Base-by-base conservation (phyloP, 441 rosid genomes). In the Populus trichocarpa region DNA sequence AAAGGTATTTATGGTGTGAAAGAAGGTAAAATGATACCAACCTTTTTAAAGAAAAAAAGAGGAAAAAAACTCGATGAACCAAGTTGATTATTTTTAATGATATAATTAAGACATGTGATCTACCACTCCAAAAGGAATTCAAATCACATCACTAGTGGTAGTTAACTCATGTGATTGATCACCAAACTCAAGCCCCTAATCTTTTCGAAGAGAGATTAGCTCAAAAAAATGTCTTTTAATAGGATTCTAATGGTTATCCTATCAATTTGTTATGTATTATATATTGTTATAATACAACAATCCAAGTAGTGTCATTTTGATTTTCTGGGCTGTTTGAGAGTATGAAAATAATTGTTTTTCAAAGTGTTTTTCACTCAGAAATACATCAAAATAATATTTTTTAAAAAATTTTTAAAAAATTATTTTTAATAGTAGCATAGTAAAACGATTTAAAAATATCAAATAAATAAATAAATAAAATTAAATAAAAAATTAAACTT, bases 81-180 rank as follows among this genome's bases (percentile, higher is more conserved):
- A 40, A 40, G 46, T 40, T 10, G 46, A 0, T 40, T 40, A 40
- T 53, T 23, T 8, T 4, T 53, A 9, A 12, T 28, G 7, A 32
- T 20, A 2, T 4, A 20, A 84, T 25, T 79, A 77, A 59, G 85
- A 83, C 85, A 32, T 70, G 75, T 74, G 77, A 84, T 87, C 89
- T 67, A 73, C 82, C 83, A 13, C 42, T 78, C 66, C 50, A 74
- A 61, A 13, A 20, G 14, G 32, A 73, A 72, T 32, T 59, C 32
- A 78, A 80, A 77, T 76, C 86, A 84, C 83, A 84, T 78, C 84
- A 81, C 76, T 82, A 81, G 72, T 67, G 84, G 83, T 74, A 28
- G 83, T 83, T 81, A 81, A 78, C 57, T 78, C n/a, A 80, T 80
- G 40, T 83, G 87, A 87, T 84, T 80, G 88, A 74, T 70, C 73